Base-by-base conservation (phyloP, 2,329 filamentous ascomycete species). In the Clarireedia sp. region DNA sequence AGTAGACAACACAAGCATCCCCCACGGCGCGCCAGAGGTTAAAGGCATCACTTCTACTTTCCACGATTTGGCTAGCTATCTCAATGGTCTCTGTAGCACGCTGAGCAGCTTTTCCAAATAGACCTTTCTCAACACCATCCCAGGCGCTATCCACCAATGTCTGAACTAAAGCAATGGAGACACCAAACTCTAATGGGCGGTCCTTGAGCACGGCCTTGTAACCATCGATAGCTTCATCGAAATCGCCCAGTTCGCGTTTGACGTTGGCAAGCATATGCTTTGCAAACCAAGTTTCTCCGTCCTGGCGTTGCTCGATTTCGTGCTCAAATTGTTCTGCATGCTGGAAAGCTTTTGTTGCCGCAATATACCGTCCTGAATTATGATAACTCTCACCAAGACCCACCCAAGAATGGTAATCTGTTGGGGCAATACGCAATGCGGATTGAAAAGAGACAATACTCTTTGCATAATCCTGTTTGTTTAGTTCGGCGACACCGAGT, bases 301-400 rank as follows among this genome's bases (percentile, higher is more conserved):
- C 68, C 36, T 81, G 76, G 46, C 79, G 70, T 66, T 78, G 66
- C n/a, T 75, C 70, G 0, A 79, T 70, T 1, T 78, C 76, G 26
- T 81, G 76, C 59, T 92, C 88, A 4, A 96, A 77, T 53, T 80
- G 81, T 67, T 92, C 85, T 0, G 92, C 94, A 66, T 95, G 87
- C 36, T 88, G 76, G 62, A 97, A 94, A 0, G 94, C 90, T 67
- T 94, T 92, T 3, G 87, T 89, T 0, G 94, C 92, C n/a, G 94
- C 92, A 57, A 96, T 87, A 66, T 95, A 95, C 59, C 92, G 81
- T 9, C 94, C 92, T 16, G 91, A 95, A 63, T 89, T 94, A 68
- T 96, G 87, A 67, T 99, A 99, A 67, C 90, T 95, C 72, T 99
- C 94, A n/a, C 92, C 94, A 1, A 99, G 78, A 1, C 94, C 94